Conservation (phyloP, 768 basidiomycete genomes). For the Melanogaster broomeanus region DNA sequence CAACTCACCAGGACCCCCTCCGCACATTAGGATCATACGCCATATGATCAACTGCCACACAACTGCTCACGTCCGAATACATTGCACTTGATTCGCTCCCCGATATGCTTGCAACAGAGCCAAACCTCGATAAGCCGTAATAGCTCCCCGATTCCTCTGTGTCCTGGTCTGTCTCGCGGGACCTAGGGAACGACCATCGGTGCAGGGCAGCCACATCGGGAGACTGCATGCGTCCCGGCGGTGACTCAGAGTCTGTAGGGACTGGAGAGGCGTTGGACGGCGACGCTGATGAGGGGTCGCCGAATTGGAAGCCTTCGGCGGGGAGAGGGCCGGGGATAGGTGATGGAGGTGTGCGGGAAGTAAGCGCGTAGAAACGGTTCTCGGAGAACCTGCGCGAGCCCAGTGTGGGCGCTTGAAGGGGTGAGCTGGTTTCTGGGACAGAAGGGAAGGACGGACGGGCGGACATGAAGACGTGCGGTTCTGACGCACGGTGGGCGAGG, state of each 20-base stretch:
- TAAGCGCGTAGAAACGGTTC: constrained; percentile 48
- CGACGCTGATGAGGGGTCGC: constrained; percentile 50
- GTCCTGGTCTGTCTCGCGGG: constrained; percentile 46
- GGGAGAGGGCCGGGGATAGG: constrained; percentile 58
- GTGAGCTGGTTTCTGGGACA: constrained; percentile 24
- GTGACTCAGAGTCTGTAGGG: constrained; percentile 45
- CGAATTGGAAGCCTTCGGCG: constrained; percentile 63
- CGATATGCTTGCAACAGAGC: constrained; percentile 60
- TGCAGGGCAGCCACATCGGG: constrained; percentile 45
- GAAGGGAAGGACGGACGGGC: constrained; percentile 40
- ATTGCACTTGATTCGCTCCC: constrained; percentile 61
- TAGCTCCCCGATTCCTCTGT: constrained; percentile 54
- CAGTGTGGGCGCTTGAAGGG: constrained; percentile 10
- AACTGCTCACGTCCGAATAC: constrained; percentile 46
- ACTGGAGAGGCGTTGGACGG: constrained; percentile 50
- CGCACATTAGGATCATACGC: constrained; percentile 35
- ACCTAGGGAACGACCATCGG: constrained; percentile 44
- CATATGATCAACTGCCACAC: constrained; percentile 31
- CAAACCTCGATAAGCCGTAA: constrained; percentile 51
- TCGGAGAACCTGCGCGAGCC: constrained; percentile 39
- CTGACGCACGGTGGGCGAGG: constrained; percentile 32
- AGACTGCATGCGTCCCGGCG: constrained; percentile 33
- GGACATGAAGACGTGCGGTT: constrained; percentile 36
- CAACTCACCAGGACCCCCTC: constrained; percentile 32
- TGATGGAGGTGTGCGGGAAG: constrained; percentile 49